phyloP scores from a whole-genome alignment of 148 eudicot species.

The Dianthus caryophyllus region DNA sequence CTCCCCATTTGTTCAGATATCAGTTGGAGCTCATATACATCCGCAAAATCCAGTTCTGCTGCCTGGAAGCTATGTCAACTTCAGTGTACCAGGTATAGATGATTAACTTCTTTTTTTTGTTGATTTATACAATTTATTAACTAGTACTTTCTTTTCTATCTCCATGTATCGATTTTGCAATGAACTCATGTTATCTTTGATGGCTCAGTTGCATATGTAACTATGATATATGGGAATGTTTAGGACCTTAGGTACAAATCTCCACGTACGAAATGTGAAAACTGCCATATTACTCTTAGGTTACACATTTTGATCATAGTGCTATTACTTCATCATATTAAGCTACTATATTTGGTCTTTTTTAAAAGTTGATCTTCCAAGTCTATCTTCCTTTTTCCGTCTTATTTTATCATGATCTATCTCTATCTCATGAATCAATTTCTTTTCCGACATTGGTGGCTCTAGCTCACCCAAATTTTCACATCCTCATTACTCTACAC shows the following conservation, averaged over 20 bases:
- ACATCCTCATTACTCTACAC: constrained; percentile 2
- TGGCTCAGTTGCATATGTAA: neutral
- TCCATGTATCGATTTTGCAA: neutral
- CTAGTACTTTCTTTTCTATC: neutral
- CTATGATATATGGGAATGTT: neutral
- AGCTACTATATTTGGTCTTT: neutral
- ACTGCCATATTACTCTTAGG: neutral
- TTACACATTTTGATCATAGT: neutral
- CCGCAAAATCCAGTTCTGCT: constrained; percentile 65
- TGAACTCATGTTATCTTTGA: neutral
- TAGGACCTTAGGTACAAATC: constrained; percentile 1
- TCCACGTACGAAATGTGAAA: neutral
- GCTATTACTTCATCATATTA: neutral
- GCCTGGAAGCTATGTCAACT: constrained; percentile 52
- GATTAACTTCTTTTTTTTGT: neutral
- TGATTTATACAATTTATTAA: neutral
- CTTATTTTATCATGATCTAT: neutral
- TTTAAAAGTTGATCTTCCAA: neutral
- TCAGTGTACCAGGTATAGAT: constrained; percentile 55
- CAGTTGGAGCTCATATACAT: constrained; percentile 66
- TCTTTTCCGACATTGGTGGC: neutral
- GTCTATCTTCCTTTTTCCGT: neutral
- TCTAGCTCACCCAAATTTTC: neutral
- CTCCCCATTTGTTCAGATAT: constrained; percentile 34
- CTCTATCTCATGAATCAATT: neutral